Conservation (phyloP, 495 filamentous ascomycete species). For the Neurospora sp. region DNA sequence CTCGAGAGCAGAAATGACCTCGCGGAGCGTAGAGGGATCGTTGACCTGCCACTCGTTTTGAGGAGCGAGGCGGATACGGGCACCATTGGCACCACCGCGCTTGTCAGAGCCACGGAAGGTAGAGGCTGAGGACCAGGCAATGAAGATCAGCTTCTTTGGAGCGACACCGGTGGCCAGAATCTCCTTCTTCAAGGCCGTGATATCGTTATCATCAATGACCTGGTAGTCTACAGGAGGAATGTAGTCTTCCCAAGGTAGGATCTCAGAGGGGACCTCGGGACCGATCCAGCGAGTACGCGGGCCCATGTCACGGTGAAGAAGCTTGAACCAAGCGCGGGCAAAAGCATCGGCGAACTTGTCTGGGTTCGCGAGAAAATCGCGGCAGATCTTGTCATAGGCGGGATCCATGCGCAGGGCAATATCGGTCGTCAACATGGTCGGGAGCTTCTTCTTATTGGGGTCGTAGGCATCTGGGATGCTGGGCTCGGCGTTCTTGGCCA, state of each 20-base stretch:
- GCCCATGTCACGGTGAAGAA: slow-evolving; percentile 65
- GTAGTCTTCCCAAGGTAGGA: slow-evolving; percentile 56
- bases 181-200: slow-evolving; percentile 51
- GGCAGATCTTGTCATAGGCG: slow-evolving; percentile 61
- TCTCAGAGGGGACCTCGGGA: slow-evolving; percentile 56
- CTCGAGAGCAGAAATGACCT: slow-evolving; percentile 50
- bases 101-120: slow-evolving; percentile 68
- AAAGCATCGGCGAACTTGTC: slow-evolving; percentile 58
- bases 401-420: slow-evolving; percentile 60
- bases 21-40: slow-evolving; percentile 47
- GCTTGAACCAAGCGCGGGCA: slow-evolving; percentile 66
- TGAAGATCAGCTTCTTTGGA: slow-evolving; percentile 43
- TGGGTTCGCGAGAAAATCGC: slow-evolving; percentile 53
- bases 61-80: slow-evolving; percentile 60
- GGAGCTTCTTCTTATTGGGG: slow-evolving; percentile 52
- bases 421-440: slow-evolving; percentile 61
- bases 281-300: slow-evolving; percentile 57
- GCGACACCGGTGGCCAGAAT: slow-evolving; percentile 49
- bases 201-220: slow-evolving; percentile 47
- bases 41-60: slow-evolving; percentile 61
- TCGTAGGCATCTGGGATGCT: slow-evolving; percentile 62
- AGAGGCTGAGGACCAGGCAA: slow-evolving; percentile 60
- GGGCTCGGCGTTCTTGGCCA: slow-evolving; percentile 52
- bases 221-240: slow-evolving; percentile 46
- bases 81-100: slow-evolving; percentile 67